Base-by-base conservation (phyloP, 2,329 filamentous ascomycete species). In the Pyrenophora teres region DNA sequence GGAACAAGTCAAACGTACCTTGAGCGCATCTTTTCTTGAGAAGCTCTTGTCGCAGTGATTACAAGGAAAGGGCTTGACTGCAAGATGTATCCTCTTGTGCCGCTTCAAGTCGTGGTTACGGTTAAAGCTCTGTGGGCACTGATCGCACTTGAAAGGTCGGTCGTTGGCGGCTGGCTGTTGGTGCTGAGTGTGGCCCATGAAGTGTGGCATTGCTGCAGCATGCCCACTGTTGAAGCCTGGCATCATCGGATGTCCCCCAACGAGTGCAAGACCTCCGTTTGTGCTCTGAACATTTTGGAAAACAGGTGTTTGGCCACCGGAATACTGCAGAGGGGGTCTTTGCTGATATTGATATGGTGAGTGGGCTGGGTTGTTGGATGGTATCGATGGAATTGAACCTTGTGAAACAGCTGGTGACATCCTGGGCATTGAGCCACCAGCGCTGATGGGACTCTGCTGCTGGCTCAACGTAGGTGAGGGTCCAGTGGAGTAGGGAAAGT, bases 11-110 rank as follows among this genome's bases (percentile, higher is more conserved):
- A 31, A 21, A 77, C 84, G 65, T 78, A 97, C 94, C 89, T 97
- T 97, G 25, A 99, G 79, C 8, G 94, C 94, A 74, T 97, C 94
- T 72, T 97, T 97, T 53, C 94, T 83, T 3, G 92, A 97, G 69
- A 99, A 99, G 71, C 90, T 94, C 83, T 97, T 97, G 56, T 96
- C 92, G 71, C 94, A 99, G 67, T 88, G 88, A 6, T 80, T 84
- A 72, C 94, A 99, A 0, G 92, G 92, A 73, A 93, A 97, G 0
- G 94, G 94, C 80, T 99, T 99, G 35, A 97, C 90, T 0, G 92
- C 90, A 51, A 97, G 76, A 74, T 99, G 94, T 52, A 97, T 97
- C 42, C 92, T 81, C 80, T 96, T 96, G 74, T 99, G 94, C 44
- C 94, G 84, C 77, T 99, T 99, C 64, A 97, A 75, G 69, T 97